Evolutionary conservation across 2,329 filamentous ascomycete genomes (phyloP).

Genomic region (Phialophora verrucosa): DNA sequence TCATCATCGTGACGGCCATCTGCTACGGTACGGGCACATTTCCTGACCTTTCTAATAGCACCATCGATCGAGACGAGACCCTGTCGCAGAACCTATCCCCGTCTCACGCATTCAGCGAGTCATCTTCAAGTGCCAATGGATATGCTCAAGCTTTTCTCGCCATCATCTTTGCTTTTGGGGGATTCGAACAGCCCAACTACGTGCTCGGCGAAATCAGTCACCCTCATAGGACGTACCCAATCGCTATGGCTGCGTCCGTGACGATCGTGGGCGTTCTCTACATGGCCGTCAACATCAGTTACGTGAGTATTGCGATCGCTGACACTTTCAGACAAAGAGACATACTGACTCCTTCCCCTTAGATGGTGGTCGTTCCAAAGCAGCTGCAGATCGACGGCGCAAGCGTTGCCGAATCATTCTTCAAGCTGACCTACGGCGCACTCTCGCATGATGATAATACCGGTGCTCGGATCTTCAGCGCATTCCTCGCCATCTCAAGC

Average conservation of each 20-base stretch:
- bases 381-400: not conserved
- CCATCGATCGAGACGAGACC: conserved; percentile 31
- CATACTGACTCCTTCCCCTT: conserved; percentile 4
- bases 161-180: conserved; percentile 46
- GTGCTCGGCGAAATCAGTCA: conserved; percentile 49
- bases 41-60: conserved; percentile 25
- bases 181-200: conserved; percentile 55
- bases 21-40: conserved; percentile 39
- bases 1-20: conserved; percentile 51
- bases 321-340: not conserved
- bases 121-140: conserved; percentile 35
- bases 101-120: conserved; percentile 37
- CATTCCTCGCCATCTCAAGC: conserved; percentile 60
- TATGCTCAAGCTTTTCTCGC: conserved; percentile 42
- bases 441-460: conserved; percentile 19
- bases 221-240: conserved; percentile 48
- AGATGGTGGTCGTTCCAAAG: conserved; percentile 32
- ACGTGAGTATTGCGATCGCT: conserved; percentile 47
- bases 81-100: conserved; percentile 41
- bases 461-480: conserved; percentile 52
- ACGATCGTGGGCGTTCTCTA: conserved; percentile 45
- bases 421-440: conserved; percentile 42
- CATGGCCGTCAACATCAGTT: conserved; percentile 50
- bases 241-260: conserved; percentile 46
- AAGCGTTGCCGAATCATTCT: conserved; percentile 41